Evolutionary conservation across 2,329 filamentous ascomycete species (phyloP).

Genomic region (Neofusicoccum ribis): DNA sequence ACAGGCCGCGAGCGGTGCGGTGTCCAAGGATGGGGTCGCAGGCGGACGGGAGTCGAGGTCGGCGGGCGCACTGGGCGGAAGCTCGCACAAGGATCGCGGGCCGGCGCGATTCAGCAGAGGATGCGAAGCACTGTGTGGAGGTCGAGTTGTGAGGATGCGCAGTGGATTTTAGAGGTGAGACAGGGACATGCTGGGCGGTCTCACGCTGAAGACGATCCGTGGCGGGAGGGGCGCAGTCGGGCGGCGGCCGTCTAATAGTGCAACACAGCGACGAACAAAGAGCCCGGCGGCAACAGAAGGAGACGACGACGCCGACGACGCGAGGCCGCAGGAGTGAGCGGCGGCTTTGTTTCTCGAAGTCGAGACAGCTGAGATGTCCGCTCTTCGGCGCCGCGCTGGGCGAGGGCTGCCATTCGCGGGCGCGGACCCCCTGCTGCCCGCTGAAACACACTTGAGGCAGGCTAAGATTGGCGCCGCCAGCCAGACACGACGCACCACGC

Average conservation of each 20-base stretch:
- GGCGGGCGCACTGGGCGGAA: neutral
- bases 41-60: neutral
- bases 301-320: neutral
- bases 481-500: constrained; percentile 5
- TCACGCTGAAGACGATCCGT: constrained; percentile 6
- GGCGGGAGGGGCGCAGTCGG: neutral
- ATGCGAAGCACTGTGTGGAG: neutral
- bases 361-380: constrained; percentile 14
- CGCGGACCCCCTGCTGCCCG: constrained; percentile 3
- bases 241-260: neutral
- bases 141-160: constrained; percentile 11
- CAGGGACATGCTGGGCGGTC: constrained; percentile 15
- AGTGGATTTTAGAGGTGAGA: constrained; percentile 16
- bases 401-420: constrained; percentile 11
- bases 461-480: constrained; percentile 5
- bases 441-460: constrained; percentile 16
- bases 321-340: constrained; percentile 6
- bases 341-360: constrained; percentile 16
- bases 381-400: constrained; percentile 2
- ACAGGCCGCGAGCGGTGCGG: neutral
- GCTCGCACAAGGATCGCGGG: constrained; percentile 17
- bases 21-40: neutral
- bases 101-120: constrained; percentile 16
- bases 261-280: constrained; percentile 1
- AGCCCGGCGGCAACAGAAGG: neutral